These are phyloP conservation scores for Glycine latifolia DNA, from an alignment of 306 rosid species.

Conservation along the genomic window DNA sequence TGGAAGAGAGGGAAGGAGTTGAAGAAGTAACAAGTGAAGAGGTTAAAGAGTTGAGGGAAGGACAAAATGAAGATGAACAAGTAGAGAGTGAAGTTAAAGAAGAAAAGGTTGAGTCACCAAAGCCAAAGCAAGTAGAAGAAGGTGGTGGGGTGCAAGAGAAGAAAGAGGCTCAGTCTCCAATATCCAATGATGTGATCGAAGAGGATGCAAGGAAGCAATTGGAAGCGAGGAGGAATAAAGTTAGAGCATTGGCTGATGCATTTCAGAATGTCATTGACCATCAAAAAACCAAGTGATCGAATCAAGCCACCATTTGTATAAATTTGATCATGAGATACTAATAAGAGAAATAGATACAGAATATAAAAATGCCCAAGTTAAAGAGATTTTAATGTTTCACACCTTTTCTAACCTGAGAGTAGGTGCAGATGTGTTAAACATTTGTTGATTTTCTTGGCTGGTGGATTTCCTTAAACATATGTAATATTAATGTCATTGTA, in stretches of 20 bases:
- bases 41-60: conserved; percentile 25
- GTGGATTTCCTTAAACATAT: conserved; percentile 29
- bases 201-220: conserved; percentile 63
- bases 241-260: conserved; percentile 90
- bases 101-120: conserved; percentile 28
- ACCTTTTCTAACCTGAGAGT: too few relatives aligned
- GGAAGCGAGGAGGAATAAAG: conserved; percentile 79
- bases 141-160: conserved; percentile 44
- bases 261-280: conserved; percentile 89
- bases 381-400: background rate
- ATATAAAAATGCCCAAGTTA: background rate
- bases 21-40: conserved; percentile 43
- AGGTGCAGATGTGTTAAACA: background rate
- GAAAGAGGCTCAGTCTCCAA: conserved; percentile 55
- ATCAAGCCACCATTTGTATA: background rate
- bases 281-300: conserved; percentile 64
- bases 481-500: conserved; percentile 27
- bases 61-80: conserved; percentile 35
- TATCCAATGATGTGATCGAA: conserved; percentile 78
- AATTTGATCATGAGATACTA: background rate
- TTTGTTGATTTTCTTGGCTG: too few relatives aligned
- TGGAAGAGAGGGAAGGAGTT: conserved; percentile 1
- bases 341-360: background rate
- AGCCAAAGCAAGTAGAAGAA: conserved; percentile 38
- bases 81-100: conserved; percentile 41